Conservation (phyloP, 345 rosid genomes). For the Isatis tinctoria region DNA sequence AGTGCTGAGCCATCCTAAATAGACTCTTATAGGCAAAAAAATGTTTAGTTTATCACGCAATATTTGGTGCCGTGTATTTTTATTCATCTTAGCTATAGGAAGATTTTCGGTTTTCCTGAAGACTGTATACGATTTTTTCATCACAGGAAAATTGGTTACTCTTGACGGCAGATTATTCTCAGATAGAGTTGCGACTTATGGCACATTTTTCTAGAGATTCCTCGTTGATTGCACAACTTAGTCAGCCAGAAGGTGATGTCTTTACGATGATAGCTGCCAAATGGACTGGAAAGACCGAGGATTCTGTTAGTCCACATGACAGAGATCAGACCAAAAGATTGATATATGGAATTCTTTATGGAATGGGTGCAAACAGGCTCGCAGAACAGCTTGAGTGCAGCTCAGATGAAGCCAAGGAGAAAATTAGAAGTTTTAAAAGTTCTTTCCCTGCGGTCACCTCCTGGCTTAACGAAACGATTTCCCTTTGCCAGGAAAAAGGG, state of each 20-base stretch:
- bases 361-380: conserved; percentile 93
- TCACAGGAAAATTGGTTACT: conserved; percentile 86
- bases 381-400: conserved; percentile 85
- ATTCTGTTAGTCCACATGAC: conserved; percentile 53
- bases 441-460: conserved; percentile 80
- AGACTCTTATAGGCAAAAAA: not conserved
- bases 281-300: conserved; percentile 80
- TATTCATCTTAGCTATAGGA: not conserved
- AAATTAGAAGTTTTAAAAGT: conserved; percentile 76
- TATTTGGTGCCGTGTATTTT: not conserved
- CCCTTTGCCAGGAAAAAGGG: conserved; percentile 78
- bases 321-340: conserved; percentile 90
- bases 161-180: conserved; percentile 93
- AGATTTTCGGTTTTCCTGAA: not conserved
- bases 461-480: conserved; percentile 72
- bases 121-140: not conserved
- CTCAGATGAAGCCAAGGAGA: conserved; percentile 76
- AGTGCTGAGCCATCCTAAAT: not conserved
- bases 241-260: conserved; percentile 78
- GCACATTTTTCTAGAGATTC: conserved; percentile 93
- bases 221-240: conserved; percentile 67
- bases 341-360: conserved; percentile 95
- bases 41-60: not conserved
- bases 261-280: conserved; percentile 84
- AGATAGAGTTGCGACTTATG: conserved; percentile 91